Percentiles rank a stretch among this genome's conserved stretches.
phyloP scores from a whole-genome alignment of 306 rosid genomes.

The Mucuna pruriens region DNA sequence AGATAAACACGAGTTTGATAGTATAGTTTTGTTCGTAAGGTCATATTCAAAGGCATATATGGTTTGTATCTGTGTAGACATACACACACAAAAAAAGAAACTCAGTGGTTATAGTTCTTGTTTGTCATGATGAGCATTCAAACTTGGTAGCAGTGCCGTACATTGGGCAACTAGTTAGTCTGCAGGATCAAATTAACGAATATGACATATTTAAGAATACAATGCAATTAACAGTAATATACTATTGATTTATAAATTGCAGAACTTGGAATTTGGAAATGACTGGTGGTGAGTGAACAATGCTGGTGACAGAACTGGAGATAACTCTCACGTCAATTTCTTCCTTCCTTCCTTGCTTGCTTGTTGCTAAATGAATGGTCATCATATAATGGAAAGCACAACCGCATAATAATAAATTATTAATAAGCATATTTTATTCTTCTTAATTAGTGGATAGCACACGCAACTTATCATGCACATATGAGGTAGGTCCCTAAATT shows the following conservation, averaged over 20 bases:
- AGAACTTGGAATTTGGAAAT: neutral
- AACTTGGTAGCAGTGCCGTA: neutral
- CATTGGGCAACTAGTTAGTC: neutral
- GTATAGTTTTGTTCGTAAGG: neutral
- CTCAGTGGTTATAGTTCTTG: neutral
- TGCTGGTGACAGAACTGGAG: neutral
- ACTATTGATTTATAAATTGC: neutral
- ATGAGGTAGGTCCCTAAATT: slow-evolving; percentile 13
- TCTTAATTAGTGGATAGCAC: slow-evolving; percentile 37
- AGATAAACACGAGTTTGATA: neutral
- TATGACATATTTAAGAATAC: neutral
- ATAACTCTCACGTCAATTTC: slow-evolving; percentile 33
- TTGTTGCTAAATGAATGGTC: slow-evolving; percentile 12
- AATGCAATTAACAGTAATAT: neutral
- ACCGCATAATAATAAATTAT: neutral
- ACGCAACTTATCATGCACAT: slow-evolving; percentile 45
- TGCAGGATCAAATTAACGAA: neutral
- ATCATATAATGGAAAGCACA: slow-evolving; percentile 25
- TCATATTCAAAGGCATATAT: neutral
- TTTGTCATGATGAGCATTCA: neutral
- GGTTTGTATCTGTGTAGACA: neutral
- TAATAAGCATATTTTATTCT: neutral
- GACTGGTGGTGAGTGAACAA: neutral
- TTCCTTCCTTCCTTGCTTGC: neutral
- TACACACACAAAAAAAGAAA: neutral